These are phyloP conservation scores for Coelastrella sp. DNA, from an alignment of 139 green algal species.

Conservation along the genomic window DNA sequence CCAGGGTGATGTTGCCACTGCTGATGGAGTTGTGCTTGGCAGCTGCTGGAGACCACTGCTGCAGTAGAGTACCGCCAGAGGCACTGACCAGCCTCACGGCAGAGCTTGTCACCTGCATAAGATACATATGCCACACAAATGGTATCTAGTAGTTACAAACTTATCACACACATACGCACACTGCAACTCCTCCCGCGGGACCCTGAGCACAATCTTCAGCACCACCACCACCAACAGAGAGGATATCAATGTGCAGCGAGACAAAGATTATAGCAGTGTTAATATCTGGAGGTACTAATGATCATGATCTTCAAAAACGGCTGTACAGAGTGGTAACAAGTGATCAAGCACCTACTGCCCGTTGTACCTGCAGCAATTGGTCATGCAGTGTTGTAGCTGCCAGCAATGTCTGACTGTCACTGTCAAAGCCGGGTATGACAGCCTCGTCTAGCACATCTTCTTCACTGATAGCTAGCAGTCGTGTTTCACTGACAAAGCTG, in stretches of 20 bases:
- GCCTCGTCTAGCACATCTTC: slow-evolving; percentile 89
- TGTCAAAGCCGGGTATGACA: slow-evolving; percentile 87
- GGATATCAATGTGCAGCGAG: no score
- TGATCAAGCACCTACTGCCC: neutral
- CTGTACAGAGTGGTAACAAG: no score
- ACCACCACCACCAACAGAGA: no score
- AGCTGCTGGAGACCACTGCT: slow-evolving; percentile 72
- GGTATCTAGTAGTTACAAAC: neutral
- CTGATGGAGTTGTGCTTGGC: slow-evolving; percentile 35
- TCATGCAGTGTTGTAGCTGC: slow-evolving; percentile 86
- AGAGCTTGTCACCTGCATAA: slow-evolving; percentile 65
- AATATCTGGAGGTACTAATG: no score
- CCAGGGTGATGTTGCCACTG: slow-evolving; percentile 77
- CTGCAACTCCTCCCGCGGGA: no score
- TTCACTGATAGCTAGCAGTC: slow-evolving; percentile 86
- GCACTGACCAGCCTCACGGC: slow-evolving; percentile 68
- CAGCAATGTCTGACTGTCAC: slow-evolving; percentile 83
- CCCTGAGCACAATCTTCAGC: no score
- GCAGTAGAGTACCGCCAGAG: slow-evolving; percentile 56
- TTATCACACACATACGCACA: no score
- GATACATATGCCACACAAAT: slow-evolving; percentile 67
- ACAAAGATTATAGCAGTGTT: no score
- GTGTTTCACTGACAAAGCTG: slow-evolving; percentile 93
- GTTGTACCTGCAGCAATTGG: slow-evolving; percentile 83
- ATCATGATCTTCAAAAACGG: no score